Percentiles rank a stretch among this genome's conserved stretches.
phyloP scores from a whole-genome alignment of 202 grass and related monocot species.

The Setaria viridis region DNA sequence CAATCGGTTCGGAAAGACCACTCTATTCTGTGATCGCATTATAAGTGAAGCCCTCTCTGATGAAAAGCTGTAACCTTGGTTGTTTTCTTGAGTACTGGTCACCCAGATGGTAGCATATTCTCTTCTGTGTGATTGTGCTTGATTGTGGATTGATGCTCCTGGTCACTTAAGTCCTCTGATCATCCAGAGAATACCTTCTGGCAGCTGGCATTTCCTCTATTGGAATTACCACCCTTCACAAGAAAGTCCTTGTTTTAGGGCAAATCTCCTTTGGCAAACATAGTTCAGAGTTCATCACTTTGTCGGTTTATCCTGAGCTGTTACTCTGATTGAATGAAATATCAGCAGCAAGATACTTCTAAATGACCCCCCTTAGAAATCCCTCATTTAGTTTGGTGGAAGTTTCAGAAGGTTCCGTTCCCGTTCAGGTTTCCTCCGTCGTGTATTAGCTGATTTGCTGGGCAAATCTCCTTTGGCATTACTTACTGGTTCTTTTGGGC shows the following conservation, averaged over 20 bases:
- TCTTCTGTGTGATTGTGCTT: neutral
- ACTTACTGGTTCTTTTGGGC: constrained; percentile 36
- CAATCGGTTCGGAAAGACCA: neutral
- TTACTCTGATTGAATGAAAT: constrained; percentile 18
- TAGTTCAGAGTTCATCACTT: constrained; percentile 36
- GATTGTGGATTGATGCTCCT: neutral
- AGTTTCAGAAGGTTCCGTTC: constrained; percentile 21
- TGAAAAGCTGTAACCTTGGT: constrained; percentile 24
- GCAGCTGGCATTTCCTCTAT: constrained; percentile 46
- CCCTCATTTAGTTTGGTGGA: constrained; percentile 37
- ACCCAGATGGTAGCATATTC: constrained; percentile 34
- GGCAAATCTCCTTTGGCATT: constrained; percentile 75
- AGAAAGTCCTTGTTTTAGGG: constrained; percentile 58
- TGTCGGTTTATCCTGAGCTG: constrained; percentile 27
- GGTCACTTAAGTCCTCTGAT: constrained; percentile 37
- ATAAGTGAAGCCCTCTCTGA: constrained; percentile 30
- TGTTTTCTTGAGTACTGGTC: constrained; percentile 39
- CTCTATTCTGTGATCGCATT: neutral
- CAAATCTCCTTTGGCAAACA: constrained; percentile 96
- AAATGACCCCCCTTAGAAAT: neutral
- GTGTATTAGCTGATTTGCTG: constrained; percentile 40
- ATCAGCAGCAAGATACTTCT: constrained; percentile 21
- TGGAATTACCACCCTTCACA: constrained; percentile 57
- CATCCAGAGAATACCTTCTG: constrained; percentile 23
- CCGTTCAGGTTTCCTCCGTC: constrained; percentile 25